A percentile compares a stretch with the other conserved stretches of the same genome.
phyloP scores from a whole-genome alignment of 768 basidiomycete genomes.

The Leccinum imitatum region DNA sequence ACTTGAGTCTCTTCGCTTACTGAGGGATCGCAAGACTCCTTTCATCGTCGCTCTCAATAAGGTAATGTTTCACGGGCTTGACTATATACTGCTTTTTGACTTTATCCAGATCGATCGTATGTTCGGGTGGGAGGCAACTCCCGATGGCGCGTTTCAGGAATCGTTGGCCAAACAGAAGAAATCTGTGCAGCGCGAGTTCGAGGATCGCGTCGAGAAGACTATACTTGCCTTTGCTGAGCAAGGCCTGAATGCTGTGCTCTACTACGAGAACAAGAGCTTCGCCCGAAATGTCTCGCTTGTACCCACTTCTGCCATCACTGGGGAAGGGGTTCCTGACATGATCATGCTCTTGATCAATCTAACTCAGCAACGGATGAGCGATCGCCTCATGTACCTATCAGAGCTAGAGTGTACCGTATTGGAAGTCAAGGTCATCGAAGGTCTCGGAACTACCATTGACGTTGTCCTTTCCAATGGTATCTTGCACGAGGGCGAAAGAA shows the following conservation, averaged over 20 bases:
- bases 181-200: slow-evolving; percentile 87
- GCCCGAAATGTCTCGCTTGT: slow-evolving; percentile 94
- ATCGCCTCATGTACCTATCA: slow-evolving; percentile 95
- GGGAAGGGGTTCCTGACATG: slow-evolving; percentile 99
- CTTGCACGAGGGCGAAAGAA: slow-evolving; percentile 86
- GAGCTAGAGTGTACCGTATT: slow-evolving; percentile 97
- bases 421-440: slow-evolving; percentile 98
- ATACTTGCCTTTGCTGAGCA: slow-evolving; percentile 97
- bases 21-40: slow-evolving; percentile 92
- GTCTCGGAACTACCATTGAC: slow-evolving; percentile 96
- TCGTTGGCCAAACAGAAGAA: slow-evolving; percentile 80
- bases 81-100: slow-evolving; percentile 10
- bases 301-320: slow-evolving; percentile 96
- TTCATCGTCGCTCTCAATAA: slow-evolving; percentile 99
- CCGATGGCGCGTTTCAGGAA: slow-evolving; percentile 90
- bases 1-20: slow-evolving; percentile 88
- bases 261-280: slow-evolving; percentile 97
- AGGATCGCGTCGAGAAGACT: slow-evolving; percentile 81
- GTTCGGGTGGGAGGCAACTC: slow-evolving; percentile 90
- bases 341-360: slow-evolving; percentile 97
- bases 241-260: slow-evolving; percentile 90
- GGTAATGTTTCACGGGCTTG: slow-evolving; percentile 38
- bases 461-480: slow-evolving; percentile 95
- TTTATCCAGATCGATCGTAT: slow-evolving; percentile 86
- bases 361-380: slow-evolving; percentile 97